A percentile compares a stretch with the other conserved stretches of the same genome.
These are phyloP conservation scores for Globisporangium spiculum DNA, from an alignment of 352 stramenopile species.

Conservation along the genomic window DNA sequence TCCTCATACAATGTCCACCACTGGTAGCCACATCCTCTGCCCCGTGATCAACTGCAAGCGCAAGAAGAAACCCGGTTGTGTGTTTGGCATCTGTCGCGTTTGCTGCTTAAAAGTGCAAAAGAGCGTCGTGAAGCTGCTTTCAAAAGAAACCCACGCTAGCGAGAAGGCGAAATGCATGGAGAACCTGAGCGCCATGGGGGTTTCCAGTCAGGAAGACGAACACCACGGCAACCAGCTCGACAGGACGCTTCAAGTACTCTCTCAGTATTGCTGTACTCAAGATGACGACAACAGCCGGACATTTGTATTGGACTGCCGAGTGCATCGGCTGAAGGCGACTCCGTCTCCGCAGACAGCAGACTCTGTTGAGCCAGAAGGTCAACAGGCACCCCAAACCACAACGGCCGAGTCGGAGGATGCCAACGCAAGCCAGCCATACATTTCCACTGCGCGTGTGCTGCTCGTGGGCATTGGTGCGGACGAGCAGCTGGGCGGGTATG, in stretches of 20 bases:
- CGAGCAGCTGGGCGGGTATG: slow-evolving; percentile 95
- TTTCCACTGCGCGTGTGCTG: slow-evolving; percentile 65
- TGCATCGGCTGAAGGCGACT: slow-evolving; percentile 28
- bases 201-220: slow-evolving; percentile 14
- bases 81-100: slow-evolving; percentile 39
- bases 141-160: slow-evolving; percentile 7
- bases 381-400: neutral
- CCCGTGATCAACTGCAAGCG: slow-evolving; percentile 37
- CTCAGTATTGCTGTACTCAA: neutral
- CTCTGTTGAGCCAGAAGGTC: neutral
- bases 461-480: slow-evolving; percentile 94
- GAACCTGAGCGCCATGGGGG: slow-evolving; percentile 32
- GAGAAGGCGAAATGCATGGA: slow-evolving; percentile 14
- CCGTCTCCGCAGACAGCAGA: neutral
- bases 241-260: slow-evolving; percentile 20
- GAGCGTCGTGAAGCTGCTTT: slow-evolving; percentile 16
- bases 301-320: slow-evolving; percentile 19
- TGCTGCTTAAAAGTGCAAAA: slow-evolving; percentile 58
- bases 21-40: slow-evolving; percentile 19
- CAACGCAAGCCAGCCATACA: slow-evolving; percentile 21
- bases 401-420: neutral
- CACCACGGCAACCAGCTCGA: slow-evolving; percentile 15
- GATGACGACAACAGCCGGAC: neutral
- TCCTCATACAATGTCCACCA: neutral
- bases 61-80: slow-evolving; percentile 44